phyloP scores from a whole-genome alignment of 1,284 basidiomycete species.

The Papiliotrema terrestris region DNA sequence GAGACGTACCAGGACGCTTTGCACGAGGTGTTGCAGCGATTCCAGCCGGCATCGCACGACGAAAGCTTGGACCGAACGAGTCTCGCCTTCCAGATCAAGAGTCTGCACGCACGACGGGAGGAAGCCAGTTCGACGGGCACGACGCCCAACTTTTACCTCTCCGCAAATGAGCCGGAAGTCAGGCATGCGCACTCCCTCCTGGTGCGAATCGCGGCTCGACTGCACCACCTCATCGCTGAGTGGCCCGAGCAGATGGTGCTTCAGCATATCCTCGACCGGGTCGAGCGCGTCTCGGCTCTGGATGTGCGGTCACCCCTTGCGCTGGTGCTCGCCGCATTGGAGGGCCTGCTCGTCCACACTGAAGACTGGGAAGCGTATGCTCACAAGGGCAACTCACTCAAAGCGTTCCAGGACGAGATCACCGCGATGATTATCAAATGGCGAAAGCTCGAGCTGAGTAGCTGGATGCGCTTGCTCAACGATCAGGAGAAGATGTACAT shows the following conservation, averaged over 20 bases:
- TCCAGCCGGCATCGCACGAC: slow-evolving; percentile 20
- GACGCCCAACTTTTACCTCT: slow-evolving; percentile 73
- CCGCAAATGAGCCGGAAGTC: slow-evolving; percentile 67
- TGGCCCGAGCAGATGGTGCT: slow-evolving; percentile 99
- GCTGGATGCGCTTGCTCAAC: slow-evolving; percentile 80
- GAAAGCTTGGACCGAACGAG: slow-evolving; percentile 32
- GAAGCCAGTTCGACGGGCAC: slow-evolving; percentile 45
- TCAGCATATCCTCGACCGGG: slow-evolving; percentile 75
- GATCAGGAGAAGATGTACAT: slow-evolving; percentile 64
- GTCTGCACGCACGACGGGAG: slow-evolving; percentile 33
- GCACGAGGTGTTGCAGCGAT: slow-evolving; percentile 21
- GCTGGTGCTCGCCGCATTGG: slow-evolving; percentile 75
- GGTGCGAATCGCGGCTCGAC: slow-evolving; percentile 54
- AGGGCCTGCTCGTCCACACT: slow-evolving; percentile 79
- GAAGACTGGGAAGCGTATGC: slow-evolving; percentile 98
- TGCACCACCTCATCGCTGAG: slow-evolving; percentile 63
- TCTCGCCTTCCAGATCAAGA: slow-evolving; percentile 34
- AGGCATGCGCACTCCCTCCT: slow-evolving; percentile 61
- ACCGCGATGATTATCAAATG: slow-evolving; percentile 79
- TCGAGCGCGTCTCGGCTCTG: slow-evolving; percentile 64
- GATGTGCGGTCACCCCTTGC: slow-evolving; percentile 73
- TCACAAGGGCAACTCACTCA: slow-evolving; percentile 78
- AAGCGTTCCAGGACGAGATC: slow-evolving; percentile 62
- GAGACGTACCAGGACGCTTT: slow-evolving; percentile 4
- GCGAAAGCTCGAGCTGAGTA: slow-evolving; percentile 82